Base-by-base conservation (phyloP, 2,329 filamentous ascomycete genomes). In the Gremmenia infestans region DNA sequence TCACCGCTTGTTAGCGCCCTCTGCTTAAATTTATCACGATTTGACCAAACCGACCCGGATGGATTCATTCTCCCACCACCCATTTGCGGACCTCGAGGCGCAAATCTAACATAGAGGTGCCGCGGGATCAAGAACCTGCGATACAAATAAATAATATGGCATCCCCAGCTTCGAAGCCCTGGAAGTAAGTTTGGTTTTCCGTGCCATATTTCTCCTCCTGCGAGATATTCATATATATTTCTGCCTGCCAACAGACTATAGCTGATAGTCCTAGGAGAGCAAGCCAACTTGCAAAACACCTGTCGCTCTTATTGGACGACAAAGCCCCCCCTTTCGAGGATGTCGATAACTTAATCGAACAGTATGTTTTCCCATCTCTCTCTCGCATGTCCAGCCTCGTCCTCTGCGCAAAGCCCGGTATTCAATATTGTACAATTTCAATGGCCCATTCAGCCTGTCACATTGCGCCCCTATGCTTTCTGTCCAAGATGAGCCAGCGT, bases 91-190 rank as follows among this genome's bases (percentile, higher is more conserved):
- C 28, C 73, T 74, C 68, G 74, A 76, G 74, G 76, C 76, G 73
- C 75, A 75, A 71, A 80, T 81, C 73, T 85, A 81, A 82, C 79
- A 74, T 75, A 71, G 71, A 73, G 71, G 72, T 73, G 77, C 77
- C 76, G 76, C 76, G 74, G 76, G 74, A 74, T 76, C 72, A 56
- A 52, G 14, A 35, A 55, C 53, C 36, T 50, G 40, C 46, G 36
- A 60, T 45, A 55, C 19, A 50, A 57, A 54, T 17, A 50, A 58
- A 54, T 47, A 54, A 65, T 63, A 68, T 68, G 67, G 63, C 62
- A 55, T 54, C 61, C 17, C 49, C 56, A 48, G 76, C 72, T 60
- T 71, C 77, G 69, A 72, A 78, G 70, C 74, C 77, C 68, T 79
- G 77, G 75, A 74, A 75, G 81, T 82, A 68, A 68, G 75, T 73